A percentile compares a stretch with the other conserved stretches of the same genome.
These are phyloP conservation scores for Pestalotiopsis sp. DNA, from an alignment of 2,329 filamentous ascomycete genomes.

Conservation along the genomic window DNA sequence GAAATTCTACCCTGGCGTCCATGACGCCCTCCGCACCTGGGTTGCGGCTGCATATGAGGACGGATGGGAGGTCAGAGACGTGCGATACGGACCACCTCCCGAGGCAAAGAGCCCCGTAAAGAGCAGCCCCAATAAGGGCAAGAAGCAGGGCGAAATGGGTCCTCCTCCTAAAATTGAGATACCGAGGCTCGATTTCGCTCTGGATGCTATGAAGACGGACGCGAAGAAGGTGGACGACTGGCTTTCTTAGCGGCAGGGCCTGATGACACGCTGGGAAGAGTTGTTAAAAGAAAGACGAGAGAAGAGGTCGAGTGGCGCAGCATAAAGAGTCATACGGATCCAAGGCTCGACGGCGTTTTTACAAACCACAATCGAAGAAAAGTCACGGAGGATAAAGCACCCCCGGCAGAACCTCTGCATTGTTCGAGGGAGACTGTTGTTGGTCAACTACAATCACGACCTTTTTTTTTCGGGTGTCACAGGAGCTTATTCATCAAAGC, in stretches of 20 bases:
- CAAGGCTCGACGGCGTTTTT: neutral
- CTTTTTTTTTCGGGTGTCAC: neutral
- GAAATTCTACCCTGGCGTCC: conserved; percentile 93
- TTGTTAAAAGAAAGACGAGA: neutral
- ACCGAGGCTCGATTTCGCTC: conserved; percentile 55
- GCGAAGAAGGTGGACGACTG: conserved; percentile 28
- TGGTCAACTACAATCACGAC: neutral
- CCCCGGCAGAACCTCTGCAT: neutral
- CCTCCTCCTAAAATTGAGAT: conserved; percentile 65
- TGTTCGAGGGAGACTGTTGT: no score
- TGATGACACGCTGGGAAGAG: conserved; percentile 13
- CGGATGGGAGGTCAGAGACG: conserved; percentile 81
- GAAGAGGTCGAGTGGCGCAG: neutral
- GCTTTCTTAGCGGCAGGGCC: conserved; percentile 30
- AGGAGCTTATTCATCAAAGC: neutral
- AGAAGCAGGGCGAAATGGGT: conserved; percentile 51
- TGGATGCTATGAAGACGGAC: conserved; percentile 26
- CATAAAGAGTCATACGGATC: neutral
- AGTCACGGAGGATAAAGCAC: neutral
- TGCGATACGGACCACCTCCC: conserved; percentile 70
- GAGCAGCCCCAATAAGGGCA: conserved; percentile 41
- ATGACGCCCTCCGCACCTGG: conserved; percentile 88
- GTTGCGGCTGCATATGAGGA: conserved; percentile 85
- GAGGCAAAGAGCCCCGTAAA: conserved; percentile 45
- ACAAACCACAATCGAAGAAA: neutral